Conservation (phyloP, 768 basidiomycete genomes). For the Pleurotus tuoliensis region DNA sequence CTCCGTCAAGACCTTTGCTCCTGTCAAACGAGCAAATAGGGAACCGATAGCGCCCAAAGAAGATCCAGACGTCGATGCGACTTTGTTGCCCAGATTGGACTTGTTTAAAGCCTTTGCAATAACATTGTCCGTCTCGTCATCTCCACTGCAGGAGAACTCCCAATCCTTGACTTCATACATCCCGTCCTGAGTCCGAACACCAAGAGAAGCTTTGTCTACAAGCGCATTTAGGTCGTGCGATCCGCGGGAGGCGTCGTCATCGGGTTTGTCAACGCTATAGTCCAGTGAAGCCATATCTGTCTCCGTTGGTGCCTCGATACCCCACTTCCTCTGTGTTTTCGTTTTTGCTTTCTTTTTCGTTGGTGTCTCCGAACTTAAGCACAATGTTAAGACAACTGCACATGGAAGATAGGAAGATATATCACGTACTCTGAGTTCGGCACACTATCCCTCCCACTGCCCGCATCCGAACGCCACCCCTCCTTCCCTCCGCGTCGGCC, state of each 20-base stretch:
- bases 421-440: constrained; percentile 67
- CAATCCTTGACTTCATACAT: constrained; percentile 69
- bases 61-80: constrained; percentile 26
- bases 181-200: constrained; percentile 70
- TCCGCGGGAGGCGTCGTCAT: constrained; percentile 24
- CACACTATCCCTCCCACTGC: constrained; percentile 57
- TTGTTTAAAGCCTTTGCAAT: constrained; percentile 55
- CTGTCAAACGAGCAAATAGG: constrained; percentile 82
- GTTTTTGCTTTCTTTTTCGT: constrained; percentile 58
- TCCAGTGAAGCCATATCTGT: constrained; percentile 92
- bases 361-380: constrained; percentile 55
- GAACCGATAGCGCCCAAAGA: constrained; percentile 68
- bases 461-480: constrained; percentile 42
- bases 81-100: constrained; percentile 30
- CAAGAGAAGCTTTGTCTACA: constrained; percentile 71
- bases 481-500: constrained; percentile 49
- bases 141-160: constrained; percentile 53
- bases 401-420: neutral
- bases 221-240: constrained; percentile 56
- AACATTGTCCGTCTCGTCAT: constrained; percentile 43
- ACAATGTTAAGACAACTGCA: neutral
- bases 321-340: constrained; percentile 91
- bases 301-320: constrained; percentile 72
- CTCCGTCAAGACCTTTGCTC: constrained; percentile 77
- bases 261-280: constrained; percentile 65